Percentiles rank a stretch among this genome's conserved stretches.
Evolutionary conservation across 179 eudicot genomes (phyloP).

Genomic region (Patellifolia procumbens): DNA sequence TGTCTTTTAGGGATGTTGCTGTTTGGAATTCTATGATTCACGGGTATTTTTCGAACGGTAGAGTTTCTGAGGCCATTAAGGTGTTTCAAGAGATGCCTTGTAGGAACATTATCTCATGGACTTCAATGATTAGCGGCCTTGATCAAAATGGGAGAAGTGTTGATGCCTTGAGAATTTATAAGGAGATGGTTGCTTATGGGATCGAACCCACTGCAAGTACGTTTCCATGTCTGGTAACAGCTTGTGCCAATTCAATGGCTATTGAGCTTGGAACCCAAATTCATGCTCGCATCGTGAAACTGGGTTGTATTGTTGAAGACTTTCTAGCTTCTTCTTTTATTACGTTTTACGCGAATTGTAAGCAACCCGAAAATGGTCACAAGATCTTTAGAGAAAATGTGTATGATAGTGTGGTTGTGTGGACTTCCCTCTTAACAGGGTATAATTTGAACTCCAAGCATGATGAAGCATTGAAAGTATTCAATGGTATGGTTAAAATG

Average conservation of each 20-base stretch:
- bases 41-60: slow-evolving; percentile 64
- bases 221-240: slow-evolving; percentile 52
- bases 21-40: slow-evolving; percentile 78
- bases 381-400: slow-evolving; percentile 55
- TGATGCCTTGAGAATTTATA: slow-evolving; percentile 54
- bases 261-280: slow-evolving; percentile 50
- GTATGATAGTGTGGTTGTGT: slow-evolving; percentile 62
- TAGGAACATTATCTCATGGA: slow-evolving; percentile 75
- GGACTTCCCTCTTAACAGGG: slow-evolving; percentile 86
- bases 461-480: slow-evolving; percentile 51
- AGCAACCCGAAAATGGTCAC: slow-evolving; percentile 39
- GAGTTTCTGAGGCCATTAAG: slow-evolving; percentile 49
- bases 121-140: slow-evolving; percentile 78
- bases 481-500: slow-evolving; percentile 51
- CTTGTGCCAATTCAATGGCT: slow-evolving; percentile 54
- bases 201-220: slow-evolving; percentile 46
- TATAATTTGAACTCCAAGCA: slow-evolving; percentile 55
- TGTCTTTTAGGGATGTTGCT: slow-evolving; percentile 65
- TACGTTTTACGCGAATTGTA: slow-evolving; percentile 76
- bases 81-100: slow-evolving; percentile 63
- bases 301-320: slow-evolving; percentile 47
- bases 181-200: slow-evolving; percentile 46
- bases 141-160: slow-evolving; percentile 65
- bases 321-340: slow-evolving; percentile 65
- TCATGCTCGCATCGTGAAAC: slow-evolving; percentile 56